phyloP scores from a whole-genome alignment of 164 flowering plant species.

The Taxillus chinensis region DNA sequence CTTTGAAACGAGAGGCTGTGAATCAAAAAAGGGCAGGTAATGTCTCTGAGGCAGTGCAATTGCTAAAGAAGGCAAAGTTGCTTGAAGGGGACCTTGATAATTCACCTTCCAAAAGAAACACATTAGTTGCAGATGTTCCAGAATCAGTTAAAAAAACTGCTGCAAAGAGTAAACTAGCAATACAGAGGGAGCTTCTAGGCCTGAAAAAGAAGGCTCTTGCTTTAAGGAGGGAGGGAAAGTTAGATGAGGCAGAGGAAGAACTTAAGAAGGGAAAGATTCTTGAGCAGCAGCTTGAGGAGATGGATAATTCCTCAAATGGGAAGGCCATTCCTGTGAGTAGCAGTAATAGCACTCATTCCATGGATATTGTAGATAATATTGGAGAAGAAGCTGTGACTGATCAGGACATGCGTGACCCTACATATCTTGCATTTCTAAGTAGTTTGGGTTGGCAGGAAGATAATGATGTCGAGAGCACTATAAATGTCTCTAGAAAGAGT shows the following conservation, averaged over 20 bases:
- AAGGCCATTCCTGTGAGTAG: conserved; percentile 10
- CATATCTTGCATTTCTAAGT: conserved; percentile 44
- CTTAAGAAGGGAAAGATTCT: conserved; percentile 62
- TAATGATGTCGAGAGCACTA: conserved; percentile 11
- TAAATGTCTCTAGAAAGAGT: conserved; percentile 13
- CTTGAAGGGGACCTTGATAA: conserved; percentile 50
- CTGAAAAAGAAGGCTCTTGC: conserved; percentile 75
- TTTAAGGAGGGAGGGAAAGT: conserved; percentile 69
- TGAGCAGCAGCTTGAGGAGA: conserved; percentile 67
- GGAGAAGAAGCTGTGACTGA: conserved; percentile 60
- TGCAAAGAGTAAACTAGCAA: conserved; percentile 45
- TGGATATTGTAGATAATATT: conserved; percentile 19
- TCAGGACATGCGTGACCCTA: conserved; percentile 74
- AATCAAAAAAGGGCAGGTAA: conserved; percentile 64
- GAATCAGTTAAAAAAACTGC: conserved; percentile 14
- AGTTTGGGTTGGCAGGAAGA: conserved; percentile 78
- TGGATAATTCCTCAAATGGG: conserved; percentile 30
- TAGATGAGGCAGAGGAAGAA: conserved; percentile 79
- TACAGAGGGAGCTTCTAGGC: conserved; percentile 70
- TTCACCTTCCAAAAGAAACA: conserved; percentile 16
- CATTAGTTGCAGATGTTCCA: conserved; percentile 6
- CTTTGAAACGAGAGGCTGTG: conserved; percentile 67
- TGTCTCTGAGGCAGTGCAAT: conserved; percentile 52
- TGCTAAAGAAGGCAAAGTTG: conserved; percentile 64
- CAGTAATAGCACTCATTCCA: conserved; percentile 8